Conservation (phyloP, 345 rosid species). For the Excoecaria cochinchinensis region DNA sequence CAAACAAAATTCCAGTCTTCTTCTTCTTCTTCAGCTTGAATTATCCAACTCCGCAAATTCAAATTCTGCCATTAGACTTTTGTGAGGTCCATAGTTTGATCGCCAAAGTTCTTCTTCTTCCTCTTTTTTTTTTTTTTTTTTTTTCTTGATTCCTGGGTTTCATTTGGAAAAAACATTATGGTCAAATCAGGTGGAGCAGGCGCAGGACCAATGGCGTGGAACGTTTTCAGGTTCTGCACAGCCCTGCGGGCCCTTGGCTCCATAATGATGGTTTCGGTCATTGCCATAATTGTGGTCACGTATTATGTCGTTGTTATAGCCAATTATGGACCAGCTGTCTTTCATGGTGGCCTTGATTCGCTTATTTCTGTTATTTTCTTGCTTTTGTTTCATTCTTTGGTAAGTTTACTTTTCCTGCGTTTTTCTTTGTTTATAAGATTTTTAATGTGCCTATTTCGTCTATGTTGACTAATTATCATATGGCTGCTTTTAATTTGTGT, state of each 20-base stretch:
- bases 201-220: slow-evolving; percentile 54
- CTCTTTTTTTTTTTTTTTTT: too few relatives aligned
- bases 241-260: slow-evolving; percentile 78
- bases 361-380: slow-evolving; percentile 41
- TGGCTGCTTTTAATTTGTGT: slow-evolving; percentile 2
- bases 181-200: slow-evolving; percentile 14
- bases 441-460: neutral
- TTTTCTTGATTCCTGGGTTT: neutral
- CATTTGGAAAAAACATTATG: neutral
- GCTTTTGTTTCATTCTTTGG: slow-evolving; percentile 62
- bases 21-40: slow-evolving; percentile 7
- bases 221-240: slow-evolving; percentile 78
- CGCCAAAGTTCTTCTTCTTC: slow-evolving; percentile 1
- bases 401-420: slow-evolving; percentile 20
- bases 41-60: slow-evolving; percentile 1
- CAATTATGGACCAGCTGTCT: slow-evolving; percentile 68
- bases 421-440: too few relatives aligned
- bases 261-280: slow-evolving; percentile 61
- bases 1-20: slow-evolving; percentile 2
- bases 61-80: slow-evolving; percentile 9
- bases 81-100: slow-evolving; percentile 1
- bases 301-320: slow-evolving; percentile 59
- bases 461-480: neutral
- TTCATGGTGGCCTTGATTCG: slow-evolving; percentile 54
- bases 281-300: slow-evolving; percentile 60